A percentile compares a stretch with the other conserved stretches of the same genome.
Conservation (phyloP, 108 stramenopile genomes). For the Discostella stelligeroides region DNA sequence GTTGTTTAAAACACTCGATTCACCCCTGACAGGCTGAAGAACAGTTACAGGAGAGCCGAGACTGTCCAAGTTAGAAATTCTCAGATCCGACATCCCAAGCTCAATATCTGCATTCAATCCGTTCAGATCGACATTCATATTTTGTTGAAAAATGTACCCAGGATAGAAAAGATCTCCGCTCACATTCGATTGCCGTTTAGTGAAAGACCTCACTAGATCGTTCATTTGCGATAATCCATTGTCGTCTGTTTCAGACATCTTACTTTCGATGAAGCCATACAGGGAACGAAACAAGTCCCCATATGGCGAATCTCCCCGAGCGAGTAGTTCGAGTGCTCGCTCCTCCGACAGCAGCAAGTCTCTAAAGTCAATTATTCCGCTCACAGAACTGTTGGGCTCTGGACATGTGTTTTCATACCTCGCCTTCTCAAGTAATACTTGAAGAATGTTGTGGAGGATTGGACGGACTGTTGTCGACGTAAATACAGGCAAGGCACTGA, state of each 20-base stretch:
- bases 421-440: conserved; percentile 31
- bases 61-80: conserved; percentile 63
- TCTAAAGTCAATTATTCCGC: conserved; percentile 44
- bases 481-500: conserved; percentile 43
- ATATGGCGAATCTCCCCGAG: conserved; percentile 38
- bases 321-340: conserved; percentile 32
- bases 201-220: conserved; percentile 32
- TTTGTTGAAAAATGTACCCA: conserved; percentile 36
- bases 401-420: conserved; percentile 26
- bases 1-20: conserved; percentile 60
- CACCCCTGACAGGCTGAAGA: conserved; percentile 51
- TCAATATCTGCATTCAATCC: conserved; percentile 65
- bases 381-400: conserved; percentile 17
- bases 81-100: conserved; percentile 56
- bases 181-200: conserved; percentile 33
- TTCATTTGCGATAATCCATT: conserved; percentile 45
- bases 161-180: conserved; percentile 34
- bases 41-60: conserved; percentile 58
- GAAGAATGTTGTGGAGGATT: conserved; percentile 45
- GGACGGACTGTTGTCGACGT: conserved; percentile 33
- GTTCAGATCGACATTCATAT: conserved; percentile 52
- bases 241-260: conserved; percentile 14
- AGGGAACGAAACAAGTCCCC: conserved; percentile 43
- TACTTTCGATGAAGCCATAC: conserved; percentile 30
- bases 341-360: conserved; percentile 40